Evolutionary conservation across 2,329 filamentous ascomycete genomes (phyloP).

Genomic region (Monosporascus sp.): DNA sequence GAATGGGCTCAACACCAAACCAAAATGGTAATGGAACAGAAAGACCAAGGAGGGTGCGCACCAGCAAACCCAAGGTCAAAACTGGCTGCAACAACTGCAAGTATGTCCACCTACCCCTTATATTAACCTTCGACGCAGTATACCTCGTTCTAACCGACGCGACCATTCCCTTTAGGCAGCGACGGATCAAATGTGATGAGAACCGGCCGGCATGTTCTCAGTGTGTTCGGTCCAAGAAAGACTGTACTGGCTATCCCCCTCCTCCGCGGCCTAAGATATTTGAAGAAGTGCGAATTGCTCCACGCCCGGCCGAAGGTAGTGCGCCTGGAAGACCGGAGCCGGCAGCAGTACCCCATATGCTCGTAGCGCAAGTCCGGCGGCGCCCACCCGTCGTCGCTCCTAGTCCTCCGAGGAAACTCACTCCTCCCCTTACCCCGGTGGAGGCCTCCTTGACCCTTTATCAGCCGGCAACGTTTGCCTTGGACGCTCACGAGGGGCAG

Average conservation of each 20-base stretch:
- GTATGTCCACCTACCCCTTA: constrained; percentile 37
- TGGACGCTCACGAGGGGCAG: constrained; percentile 46
- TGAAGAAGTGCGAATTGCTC: constrained; percentile 33
- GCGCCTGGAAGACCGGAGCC: background rate
- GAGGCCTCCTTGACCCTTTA: constrained; percentile 28
- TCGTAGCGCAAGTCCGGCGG: constrained; percentile 6
- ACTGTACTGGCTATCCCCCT: constrained; percentile 58
- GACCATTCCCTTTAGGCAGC: constrained; percentile 34
- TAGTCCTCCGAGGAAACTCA: constrained; percentile 9
- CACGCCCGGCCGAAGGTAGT: constrained; percentile 12
- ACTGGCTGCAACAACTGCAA: constrained; percentile 65
- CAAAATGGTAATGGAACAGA: constrained; percentile 16
- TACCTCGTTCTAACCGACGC: background rate
- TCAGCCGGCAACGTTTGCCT: constrained; percentile 42
- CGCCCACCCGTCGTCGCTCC: constrained; percentile 1
- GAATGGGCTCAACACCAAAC: constrained; percentile 4
- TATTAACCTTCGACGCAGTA: background rate
- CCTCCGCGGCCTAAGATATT: constrained; percentile 42
- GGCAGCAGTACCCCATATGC: constrained; percentile 2
- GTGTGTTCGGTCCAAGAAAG: constrained; percentile 53
- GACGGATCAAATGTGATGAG: constrained; percentile 64
- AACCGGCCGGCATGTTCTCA: constrained; percentile 53
- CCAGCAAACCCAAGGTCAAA: constrained; percentile 58
- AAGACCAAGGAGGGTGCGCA: constrained; percentile 40
- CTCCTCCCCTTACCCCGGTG: constrained; percentile 30